Conservation (phyloP, 129 eudicot genomes). For the Flaveria ramosissima region DNA sequence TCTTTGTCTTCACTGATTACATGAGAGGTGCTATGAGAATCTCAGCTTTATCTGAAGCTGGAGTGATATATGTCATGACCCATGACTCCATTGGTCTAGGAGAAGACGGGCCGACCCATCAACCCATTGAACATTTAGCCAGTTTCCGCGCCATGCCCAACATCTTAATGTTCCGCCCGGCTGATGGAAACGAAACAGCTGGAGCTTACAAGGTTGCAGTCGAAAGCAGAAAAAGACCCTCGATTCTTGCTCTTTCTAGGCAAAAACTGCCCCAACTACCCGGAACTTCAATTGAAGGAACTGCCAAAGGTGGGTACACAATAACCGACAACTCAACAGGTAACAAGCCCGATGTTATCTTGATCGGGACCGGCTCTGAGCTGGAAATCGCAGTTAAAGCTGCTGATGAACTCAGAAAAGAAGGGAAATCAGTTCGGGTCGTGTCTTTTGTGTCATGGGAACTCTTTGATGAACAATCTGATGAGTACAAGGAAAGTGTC, state of each 20-base stretch:
- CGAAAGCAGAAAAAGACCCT: constrained; percentile 63
- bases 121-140: constrained; percentile 93
- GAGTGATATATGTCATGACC: constrained; percentile 93
- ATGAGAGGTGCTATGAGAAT: constrained; percentile 97
- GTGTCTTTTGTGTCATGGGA: constrained; percentile 94
- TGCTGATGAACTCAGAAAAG: constrained; percentile 92
- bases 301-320: constrained; percentile 80
- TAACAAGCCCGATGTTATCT: constrained; percentile 86
- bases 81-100: constrained; percentile 97
- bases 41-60: constrained; percentile 84
- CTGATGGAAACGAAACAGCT: constrained; percentile 96
- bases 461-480: constrained; percentile 78
- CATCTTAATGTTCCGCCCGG: constrained; percentile 91
- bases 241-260: constrained; percentile 85
- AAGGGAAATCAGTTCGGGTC: constrained; percentile 85
- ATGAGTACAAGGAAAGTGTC: constrained; percentile 81
- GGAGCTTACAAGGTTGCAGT: constrained; percentile 95
- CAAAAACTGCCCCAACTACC: constrained; percentile 83
- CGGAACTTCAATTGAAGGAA: constrained; percentile 93
- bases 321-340: constrained; percentile 76
- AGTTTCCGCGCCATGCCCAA: constrained; percentile 99
- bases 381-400: constrained; percentile 88
- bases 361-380: constrained; percentile 90
- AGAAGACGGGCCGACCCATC: constrained; percentile 98
- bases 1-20: constrained; percentile 97